These are phyloP conservation scores for Imleria badia DNA, from an alignment of 768 basidiomycete species.

Conservation along the genomic window DNA sequence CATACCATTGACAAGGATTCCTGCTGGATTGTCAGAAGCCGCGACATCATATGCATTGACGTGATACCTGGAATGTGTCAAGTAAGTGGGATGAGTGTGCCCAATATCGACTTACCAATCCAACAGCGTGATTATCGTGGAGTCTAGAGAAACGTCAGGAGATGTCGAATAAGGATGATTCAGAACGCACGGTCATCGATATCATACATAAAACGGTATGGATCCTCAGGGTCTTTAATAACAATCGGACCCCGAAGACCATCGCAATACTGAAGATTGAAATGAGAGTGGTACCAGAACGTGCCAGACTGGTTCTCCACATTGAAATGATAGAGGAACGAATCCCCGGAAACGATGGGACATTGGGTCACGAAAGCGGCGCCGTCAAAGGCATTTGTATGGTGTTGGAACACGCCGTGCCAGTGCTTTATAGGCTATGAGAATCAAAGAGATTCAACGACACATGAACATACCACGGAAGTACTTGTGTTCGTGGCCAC, in stretches of 20 bases:
- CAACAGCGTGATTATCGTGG: constrained; percentile 40
- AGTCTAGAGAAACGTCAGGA: constrained; percentile 21
- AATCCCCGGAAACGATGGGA: constrained; percentile 39
- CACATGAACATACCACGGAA: constrained; percentile 35
- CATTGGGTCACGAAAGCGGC: constrained; percentile 47
- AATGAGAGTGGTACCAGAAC: constrained; percentile 51
- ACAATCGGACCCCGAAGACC: constrained; percentile 51
- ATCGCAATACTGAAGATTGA: constrained; percentile 54
- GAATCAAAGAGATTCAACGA: not conserved
- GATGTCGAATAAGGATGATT: not conserved
- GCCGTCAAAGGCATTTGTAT: constrained; percentile 46
- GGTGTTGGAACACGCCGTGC: constrained; percentile 48
- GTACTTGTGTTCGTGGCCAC: constrained; percentile 40
- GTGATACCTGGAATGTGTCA: constrained; percentile 21
- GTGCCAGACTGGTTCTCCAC: constrained; percentile 32
- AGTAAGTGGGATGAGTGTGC: not conserved
- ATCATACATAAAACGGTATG: constrained; percentile 33
- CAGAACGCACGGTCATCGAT: constrained; percentile 34
- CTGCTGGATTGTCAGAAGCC: constrained; percentile 26
- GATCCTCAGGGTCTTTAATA: constrained; percentile 43
- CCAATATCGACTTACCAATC: constrained; percentile 34
- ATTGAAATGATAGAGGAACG: constrained; percentile 40
- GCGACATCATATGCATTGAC: constrained; percentile 19
- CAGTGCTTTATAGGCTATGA: constrained; percentile 33
- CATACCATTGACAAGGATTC: constrained; percentile 40